Evolutionary conservation across 805 yeast genomes (phyloP).

Genomic region (Starmerella stigmatis): DNA sequence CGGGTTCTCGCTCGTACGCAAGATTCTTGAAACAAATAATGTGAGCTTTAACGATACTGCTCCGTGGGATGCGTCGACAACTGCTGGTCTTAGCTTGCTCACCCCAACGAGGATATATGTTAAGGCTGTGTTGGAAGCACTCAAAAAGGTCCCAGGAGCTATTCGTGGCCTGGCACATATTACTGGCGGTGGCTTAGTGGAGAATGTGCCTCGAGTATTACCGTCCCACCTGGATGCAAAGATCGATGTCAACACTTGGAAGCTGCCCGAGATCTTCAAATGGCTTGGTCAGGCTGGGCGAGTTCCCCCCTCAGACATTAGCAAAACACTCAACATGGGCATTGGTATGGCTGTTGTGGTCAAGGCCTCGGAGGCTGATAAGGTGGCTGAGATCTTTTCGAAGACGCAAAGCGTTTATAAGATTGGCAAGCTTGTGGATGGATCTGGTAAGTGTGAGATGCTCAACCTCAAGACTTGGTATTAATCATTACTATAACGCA

Average conservation of each 20-base stretch:
- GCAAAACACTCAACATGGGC: conserved; percentile 92
- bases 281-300: conserved; percentile 91
- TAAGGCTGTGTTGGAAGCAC: conserved; percentile 69
- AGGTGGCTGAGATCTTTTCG: conserved; percentile 42
- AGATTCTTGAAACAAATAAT: conserved; percentile 71
- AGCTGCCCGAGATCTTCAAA: conserved; percentile 77
- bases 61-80: conserved; percentile 66
- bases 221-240: conserved; percentile 71
- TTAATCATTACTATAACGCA: no score
- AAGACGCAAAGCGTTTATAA: conserved; percentile 67
- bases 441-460: conserved; percentile 34
- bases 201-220: conserved; percentile 89
- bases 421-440: conserved; percentile 51
- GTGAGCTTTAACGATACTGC: conserved; percentile 61
- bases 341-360: conserved; percentile 92
- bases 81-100: conserved; percentile 77
- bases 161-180: conserved; percentile 88
- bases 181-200: conserved; percentile 97
- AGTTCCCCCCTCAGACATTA: conserved; percentile 72
- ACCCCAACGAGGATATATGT: conserved; percentile 93
- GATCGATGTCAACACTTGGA: conserved; percentile 72
- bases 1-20: conserved; percentile 90
- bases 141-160: conserved; percentile 41
- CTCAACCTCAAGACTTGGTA: conserved; percentile 30
- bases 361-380: conserved; percentile 52